A percentile compares a stretch with the other conserved stretches of the same genome.
Evolutionary conservation across 2,329 filamentous ascomycete genomes (phyloP).

Genomic region (Stemphylium vesicarium): DNA sequence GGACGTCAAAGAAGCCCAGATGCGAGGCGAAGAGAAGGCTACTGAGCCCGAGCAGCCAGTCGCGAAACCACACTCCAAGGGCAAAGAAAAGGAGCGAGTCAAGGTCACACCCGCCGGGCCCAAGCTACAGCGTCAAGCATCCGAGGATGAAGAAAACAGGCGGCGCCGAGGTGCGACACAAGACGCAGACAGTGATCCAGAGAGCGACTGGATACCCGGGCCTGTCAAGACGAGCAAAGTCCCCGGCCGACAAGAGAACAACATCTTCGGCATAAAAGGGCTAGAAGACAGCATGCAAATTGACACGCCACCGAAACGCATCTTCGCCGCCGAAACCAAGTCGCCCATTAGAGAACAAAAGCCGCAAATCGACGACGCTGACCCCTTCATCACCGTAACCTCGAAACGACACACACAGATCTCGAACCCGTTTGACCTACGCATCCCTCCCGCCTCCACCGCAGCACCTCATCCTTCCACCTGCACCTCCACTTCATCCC

Average conservation of each 20-base stretch:
- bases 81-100: conserved; percentile 33
- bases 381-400: conserved; percentile 34
- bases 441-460: conserved; percentile 16
- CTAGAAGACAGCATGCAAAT: conserved; percentile 31
- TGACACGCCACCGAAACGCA: conserved; percentile 27
- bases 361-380: conserved; percentile 22
- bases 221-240: conserved; percentile 28
- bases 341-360: conserved; percentile 8
- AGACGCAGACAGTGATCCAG: conserved; percentile 40
- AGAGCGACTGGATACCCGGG: conserved; percentile 48
- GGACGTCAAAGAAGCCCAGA: conserved; percentile 61
- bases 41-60: conserved; percentile 17
- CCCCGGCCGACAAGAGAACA: conserved; percentile 22
- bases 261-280: conserved; percentile 43
- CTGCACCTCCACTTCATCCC: background rate
- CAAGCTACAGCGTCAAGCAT: conserved; percentile 26
- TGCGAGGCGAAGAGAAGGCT: conserved; percentile 58
- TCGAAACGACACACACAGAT: conserved; percentile 25
- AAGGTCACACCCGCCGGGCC: conserved; percentile 24
- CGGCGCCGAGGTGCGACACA: conserved; percentile 25
- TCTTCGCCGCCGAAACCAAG: conserved; percentile 13
- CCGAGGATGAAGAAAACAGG: conserved; percentile 43
- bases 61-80: conserved; percentile 23
- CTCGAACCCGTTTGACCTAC: conserved; percentile 28
- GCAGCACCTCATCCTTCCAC: no score